Conservation (phyloP, 495 filamentous ascomycete species). For the Chaetomium fimeti region DNA sequence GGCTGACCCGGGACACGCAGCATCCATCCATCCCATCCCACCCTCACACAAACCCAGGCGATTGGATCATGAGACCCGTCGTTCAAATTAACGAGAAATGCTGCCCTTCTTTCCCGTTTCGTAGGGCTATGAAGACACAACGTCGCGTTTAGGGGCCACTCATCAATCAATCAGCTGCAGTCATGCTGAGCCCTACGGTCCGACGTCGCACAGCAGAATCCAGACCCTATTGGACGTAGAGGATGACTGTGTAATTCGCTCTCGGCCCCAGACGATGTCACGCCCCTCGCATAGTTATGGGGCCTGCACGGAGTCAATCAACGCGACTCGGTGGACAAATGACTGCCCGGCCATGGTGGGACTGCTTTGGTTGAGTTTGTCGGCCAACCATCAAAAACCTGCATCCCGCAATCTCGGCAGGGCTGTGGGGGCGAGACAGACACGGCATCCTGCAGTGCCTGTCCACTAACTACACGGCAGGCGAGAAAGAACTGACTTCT, state of each 20-base stretch:
- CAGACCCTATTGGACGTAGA: not conserved
- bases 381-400: not conserved
- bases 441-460: not conserved
- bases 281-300: not conserved
- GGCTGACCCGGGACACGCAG: not conserved
- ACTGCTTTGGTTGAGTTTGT: not conserved
- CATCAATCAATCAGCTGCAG: constrained; percentile 7
- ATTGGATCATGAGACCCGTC: not conserved
- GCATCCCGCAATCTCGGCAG: constrained; percentile 5
- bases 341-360: not conserved
- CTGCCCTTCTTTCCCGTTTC: not conserved
- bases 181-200: constrained; percentile 9
- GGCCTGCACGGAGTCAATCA: not conserved
- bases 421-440: not conserved
- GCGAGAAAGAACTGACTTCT: too few species aligned
- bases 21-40: not conserved
- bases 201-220: constrained; percentile 11
- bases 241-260: not conserved
- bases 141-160: constrained; percentile 13
- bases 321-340: not conserved
- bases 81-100: not conserved
- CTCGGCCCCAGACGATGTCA: not conserved
- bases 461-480: too few species aligned
- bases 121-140: not conserved
- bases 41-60: not conserved